Conservation (phyloP, 768 basidiomycete genomes). For the Amanita molliuscula region DNA sequence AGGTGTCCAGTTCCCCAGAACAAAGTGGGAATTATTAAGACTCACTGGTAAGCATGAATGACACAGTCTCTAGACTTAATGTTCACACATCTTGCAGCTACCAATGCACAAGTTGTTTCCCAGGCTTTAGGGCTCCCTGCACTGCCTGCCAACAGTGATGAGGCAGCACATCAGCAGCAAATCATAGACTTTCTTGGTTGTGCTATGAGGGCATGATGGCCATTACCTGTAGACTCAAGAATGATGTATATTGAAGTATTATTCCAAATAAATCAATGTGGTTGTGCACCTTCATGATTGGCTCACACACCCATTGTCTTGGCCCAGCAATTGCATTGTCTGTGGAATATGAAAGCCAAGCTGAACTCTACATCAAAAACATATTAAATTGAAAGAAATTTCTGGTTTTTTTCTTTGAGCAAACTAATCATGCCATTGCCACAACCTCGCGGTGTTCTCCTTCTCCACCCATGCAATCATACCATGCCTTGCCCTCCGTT, state of each 20-base stretch:
- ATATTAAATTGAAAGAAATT: too few species aligned
- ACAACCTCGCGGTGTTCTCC: slow-evolving; percentile 25
- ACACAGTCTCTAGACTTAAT: not conserved
- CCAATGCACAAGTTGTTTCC: not conserved
- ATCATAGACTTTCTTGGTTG: not conserved
- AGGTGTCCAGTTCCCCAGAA: not conserved
- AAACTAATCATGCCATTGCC: not conserved
- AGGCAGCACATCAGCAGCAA: not conserved
- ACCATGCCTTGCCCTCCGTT: slow-evolving; percentile 78
- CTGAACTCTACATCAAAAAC: too few species aligned
- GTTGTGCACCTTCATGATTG: too few species aligned
- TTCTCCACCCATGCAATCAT: slow-evolving; percentile 75
- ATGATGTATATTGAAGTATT: too few species aligned
- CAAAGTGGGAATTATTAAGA: not conserved
- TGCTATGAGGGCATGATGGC: not conserved
- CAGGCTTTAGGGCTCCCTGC: not conserved
- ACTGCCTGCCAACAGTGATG: not conserved
- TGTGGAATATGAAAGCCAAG: too few species aligned
- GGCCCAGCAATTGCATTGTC: too few species aligned
- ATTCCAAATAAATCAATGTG: too few species aligned
- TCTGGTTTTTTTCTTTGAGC: not conserved
- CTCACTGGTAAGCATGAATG: not conserved
- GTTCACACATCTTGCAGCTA: not conserved
- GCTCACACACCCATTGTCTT: too few species aligned
- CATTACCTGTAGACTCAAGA: too few species aligned